Evolutionary conservation across 371 early-diverging fungal species (phyloP), one percentile per base, ranked within the genome.

Genomic region (Mucor piriformis): DNA sequence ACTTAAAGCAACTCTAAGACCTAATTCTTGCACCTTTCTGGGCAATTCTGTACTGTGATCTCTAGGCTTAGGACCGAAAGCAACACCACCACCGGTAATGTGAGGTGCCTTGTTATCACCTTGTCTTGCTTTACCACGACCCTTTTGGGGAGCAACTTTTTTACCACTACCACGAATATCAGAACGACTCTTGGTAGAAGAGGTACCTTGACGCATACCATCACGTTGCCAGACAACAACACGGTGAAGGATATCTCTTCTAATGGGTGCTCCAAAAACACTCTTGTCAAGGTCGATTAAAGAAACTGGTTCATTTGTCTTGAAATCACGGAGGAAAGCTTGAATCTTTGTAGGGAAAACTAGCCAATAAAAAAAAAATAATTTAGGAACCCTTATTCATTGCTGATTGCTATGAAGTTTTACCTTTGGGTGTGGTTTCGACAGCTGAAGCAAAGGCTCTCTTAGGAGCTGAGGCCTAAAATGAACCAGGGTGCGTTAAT

Each of bases 101-200:
- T 95, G 95, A 35, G 96, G 94, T 21, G 95, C 93, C 29, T 95
- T 83, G 33, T 84, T 62, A 12, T 92, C 88, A 38, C 96, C 95
- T 18, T 92, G 88, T 66, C 97, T 85, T 13, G 97, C 96, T 64
- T 80, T 84, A 73, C 97, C 97, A 40, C 94, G 82, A 6, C 97
- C 97, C 77, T 97, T 97, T 74, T 97, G 97, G 23, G 91, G 91
- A 32, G 87, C 83, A 10, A 73, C 73, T 74, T 93, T 97, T 59
- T 83, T 76, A 40, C 90, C 84, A 5, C 90, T 83, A 21, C 96
- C 97, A 24, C 91, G 77, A 29, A 96, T 95, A 63, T 95, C 93
- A 37, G 89, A 83, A 52, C 92, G 83, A 15, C 83, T 80, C 68
- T 93, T 93, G 24, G 93, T 84, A 25, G 86, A 85, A 52, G 88